phyloP scores from a whole-genome alignment of 176 grass and related monocot genomes.

The Carex scoparia region DNA sequence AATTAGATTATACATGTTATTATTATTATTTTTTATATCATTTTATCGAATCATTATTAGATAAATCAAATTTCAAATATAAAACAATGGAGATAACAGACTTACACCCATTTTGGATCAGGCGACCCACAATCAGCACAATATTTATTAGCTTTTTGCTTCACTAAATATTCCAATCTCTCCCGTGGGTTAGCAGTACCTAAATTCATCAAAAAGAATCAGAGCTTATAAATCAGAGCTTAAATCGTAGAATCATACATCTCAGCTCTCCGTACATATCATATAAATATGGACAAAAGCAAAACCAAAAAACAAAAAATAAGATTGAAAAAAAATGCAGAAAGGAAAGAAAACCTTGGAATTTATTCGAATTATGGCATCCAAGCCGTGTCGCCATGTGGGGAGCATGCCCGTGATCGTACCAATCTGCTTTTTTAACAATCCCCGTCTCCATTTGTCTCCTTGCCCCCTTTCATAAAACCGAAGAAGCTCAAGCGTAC shows the following conservation, averaged over 20 bases:
- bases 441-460: constrained; percentile 6
- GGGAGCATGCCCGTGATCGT: background rate
- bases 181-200: constrained; percentile 23
- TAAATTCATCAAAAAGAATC: constrained; percentile 20
- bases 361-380: constrained; percentile 7
- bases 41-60: background rate
- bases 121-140: constrained; percentile 74
- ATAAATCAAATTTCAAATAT: background rate
- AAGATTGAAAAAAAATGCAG: background rate
- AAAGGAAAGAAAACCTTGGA: background rate
- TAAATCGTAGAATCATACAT: background rate
- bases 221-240: background rate
- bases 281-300: background rate
- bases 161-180: constrained; percentile 67
- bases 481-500: background rate
- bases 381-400: constrained; percentile 7
- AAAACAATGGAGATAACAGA: constrained; percentile 12
- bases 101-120: constrained; percentile 99
- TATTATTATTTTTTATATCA: no score
- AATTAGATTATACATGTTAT: background rate
- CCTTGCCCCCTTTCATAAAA: background rate
- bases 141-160: constrained; percentile 55
- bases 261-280: background rate
- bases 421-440: constrained; percentile 6
- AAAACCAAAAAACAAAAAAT: background rate